These are phyloP conservation scores for Bruguiera sexangula DNA, from an alignment of 345 rosid genomes.

Conservation along the genomic window DNA sequence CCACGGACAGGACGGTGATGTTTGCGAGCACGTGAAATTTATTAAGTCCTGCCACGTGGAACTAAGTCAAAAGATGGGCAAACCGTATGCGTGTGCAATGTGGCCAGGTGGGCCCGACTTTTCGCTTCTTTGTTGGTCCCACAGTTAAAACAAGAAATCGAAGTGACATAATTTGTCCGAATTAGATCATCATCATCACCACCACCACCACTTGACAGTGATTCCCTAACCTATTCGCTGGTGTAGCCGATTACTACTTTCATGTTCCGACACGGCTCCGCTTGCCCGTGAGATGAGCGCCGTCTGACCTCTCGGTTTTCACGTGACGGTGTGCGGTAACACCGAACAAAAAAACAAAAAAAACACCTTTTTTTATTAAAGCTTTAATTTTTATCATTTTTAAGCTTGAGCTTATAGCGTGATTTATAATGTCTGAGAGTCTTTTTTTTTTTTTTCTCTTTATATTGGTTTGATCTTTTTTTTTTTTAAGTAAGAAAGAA, in stretches of 20 bases:
- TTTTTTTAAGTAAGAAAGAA: too few species aligned
- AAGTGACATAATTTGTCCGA: not conserved
- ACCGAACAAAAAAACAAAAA: not conserved
- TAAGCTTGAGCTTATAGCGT: too few species aligned
- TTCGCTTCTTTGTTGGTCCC: not conserved
- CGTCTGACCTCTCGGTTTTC: not conserved
- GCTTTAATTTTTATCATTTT: too few species aligned
- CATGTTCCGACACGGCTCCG: not conserved
- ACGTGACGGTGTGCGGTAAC: not conserved
- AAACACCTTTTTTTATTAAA: not conserved
- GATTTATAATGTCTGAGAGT: too few species aligned
- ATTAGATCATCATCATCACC: not conserved
- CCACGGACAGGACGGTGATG: not conserved
- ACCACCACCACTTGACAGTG: not conserved
- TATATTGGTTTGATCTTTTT: too few species aligned
- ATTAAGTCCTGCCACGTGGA: not conserved
- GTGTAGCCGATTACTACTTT: not conserved
- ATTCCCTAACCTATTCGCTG: not conserved
- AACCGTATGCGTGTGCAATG: too few species aligned
- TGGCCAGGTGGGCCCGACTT: too few species aligned
- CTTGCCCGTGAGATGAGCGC: conserved; percentile 16
- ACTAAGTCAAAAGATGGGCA: not conserved
- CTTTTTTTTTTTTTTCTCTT: too few species aligned
- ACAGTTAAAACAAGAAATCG: not conserved
- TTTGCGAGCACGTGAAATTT: not conserved